Evolutionary conservation across 139 green algal genomes (phyloP), one percentile per base, ranked within the genome.

Genomic region (Closterium sp.): DNA sequence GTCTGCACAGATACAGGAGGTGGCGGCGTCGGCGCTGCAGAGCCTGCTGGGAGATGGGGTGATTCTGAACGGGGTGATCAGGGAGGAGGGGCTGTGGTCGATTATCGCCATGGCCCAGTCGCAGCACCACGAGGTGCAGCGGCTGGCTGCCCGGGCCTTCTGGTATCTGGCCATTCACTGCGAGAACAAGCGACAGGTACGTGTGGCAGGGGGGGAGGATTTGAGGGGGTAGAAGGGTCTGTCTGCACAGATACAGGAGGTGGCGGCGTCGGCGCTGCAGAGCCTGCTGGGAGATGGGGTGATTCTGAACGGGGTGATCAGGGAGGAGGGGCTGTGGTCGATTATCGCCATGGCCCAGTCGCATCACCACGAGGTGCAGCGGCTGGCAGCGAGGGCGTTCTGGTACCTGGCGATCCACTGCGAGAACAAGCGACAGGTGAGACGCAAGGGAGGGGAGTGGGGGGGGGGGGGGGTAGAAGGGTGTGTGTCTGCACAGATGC

Each of bases 151-250:
- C 28, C 28, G 85, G 3, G 95, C 95, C 22, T 95, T 96, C 84
- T 96, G 95, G 95, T 94, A 96, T 85, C 91, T 96, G 86, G 90
- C 93, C 3, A 91, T 93, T 45, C 91, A 94, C 17, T 89, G 93
- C 24, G 93, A 95, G 21, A 89, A 95, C 90, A 95, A 95, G 92
- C 79, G 85, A n/a, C 92, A 91, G 86, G 85, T 94, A 9, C 5
- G 50, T 86, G 17, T 62, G 79, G 42, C n/a, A 87, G 79, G 3
- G 3, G 3, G 79, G n/a, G 3, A 31, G 3, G 3, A 3, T 2
- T 38, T 3, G 32, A n/a, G n/a, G n/a, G n/a, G n/a, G n/a, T n/a
- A n/a, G n/a, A n/a, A n/a, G n/a, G n/a, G n/a, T n/a, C n/a, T n/a
- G n/a, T n/a, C n/a, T n/a, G n/a, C 34, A 11, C 62, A 92, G 84